A percentile compares a stretch with the other conserved stretches of the same genome.
Conservation (phyloP, 1,139 yeast genomes). For the Taphrina pruni region DNA sequence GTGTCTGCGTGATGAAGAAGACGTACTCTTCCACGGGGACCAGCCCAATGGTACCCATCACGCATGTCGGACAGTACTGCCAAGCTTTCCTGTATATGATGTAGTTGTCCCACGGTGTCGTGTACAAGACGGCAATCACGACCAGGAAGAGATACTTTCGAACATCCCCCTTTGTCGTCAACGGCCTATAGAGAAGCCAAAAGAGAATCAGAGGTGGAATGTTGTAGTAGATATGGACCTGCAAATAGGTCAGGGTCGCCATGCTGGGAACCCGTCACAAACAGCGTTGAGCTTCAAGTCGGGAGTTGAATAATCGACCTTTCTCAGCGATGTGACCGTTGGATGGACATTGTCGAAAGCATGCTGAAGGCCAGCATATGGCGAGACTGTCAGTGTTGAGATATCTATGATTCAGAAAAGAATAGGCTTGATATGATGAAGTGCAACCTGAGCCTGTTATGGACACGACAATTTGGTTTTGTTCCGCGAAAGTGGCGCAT, state of each 20-base stretch:
- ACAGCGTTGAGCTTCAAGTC: too few species aligned
- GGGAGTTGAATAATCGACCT: background rate
- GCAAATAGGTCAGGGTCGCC: slow-evolving; percentile 36
- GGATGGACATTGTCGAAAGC: background rate
- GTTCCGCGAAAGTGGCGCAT: slow-evolving; percentile 1
- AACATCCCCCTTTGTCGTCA: slow-evolving; percentile 27
- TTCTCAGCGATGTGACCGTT: background rate
- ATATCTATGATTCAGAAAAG: too few species aligned
- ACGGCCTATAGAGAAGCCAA: slow-evolving; percentile 31
- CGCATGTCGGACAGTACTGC: slow-evolving; percentile 40
- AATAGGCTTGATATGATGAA: too few species aligned
- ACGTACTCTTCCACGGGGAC: slow-evolving; percentile 41
- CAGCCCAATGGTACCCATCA: slow-evolving; percentile 37
- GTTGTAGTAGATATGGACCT: slow-evolving; percentile 36
- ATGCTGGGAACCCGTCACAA: background rate
- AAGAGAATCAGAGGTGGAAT: slow-evolving; percentile 37
- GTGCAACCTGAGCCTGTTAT: too few species aligned
- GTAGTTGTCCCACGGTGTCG: slow-evolving; percentile 42
- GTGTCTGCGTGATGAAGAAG: slow-evolving; percentile 40
- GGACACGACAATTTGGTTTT: background rate
- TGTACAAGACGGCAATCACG: slow-evolving; percentile 40
- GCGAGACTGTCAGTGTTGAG: background rate
- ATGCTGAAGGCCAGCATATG: background rate
- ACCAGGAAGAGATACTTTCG: slow-evolving; percentile 33
- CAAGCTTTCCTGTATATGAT: slow-evolving; percentile 40